These are phyloP conservation scores for Blepharisma undulans DNA, from an alignment of 169 alveolate species.

Conservation along the genomic window DNA sequence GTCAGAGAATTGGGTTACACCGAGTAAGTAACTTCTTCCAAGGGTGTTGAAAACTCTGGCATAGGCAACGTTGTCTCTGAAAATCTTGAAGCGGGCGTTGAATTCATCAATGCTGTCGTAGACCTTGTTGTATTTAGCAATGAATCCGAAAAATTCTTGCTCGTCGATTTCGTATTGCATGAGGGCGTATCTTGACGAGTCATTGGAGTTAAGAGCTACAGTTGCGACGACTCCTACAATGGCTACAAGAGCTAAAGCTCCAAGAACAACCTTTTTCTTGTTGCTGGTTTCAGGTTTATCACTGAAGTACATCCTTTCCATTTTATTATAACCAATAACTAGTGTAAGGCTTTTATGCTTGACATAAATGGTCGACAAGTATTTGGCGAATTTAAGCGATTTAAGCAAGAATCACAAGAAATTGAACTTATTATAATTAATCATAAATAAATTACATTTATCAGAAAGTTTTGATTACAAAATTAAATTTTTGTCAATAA, in stretches of 20 bases:
- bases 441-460: too few relatives aligned
- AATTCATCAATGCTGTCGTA: slow-evolving; percentile 23
- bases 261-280: neutral
- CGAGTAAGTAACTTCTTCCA: neutral
- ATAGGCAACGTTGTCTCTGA: neutral
- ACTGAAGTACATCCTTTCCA: neutral
- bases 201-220: neutral
- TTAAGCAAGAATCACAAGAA: neutral
- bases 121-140: slow-evolving; percentile 1
- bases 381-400: neutral
- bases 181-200: neutral
- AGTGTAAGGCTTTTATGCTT: neutral
- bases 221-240: slow-evolving; percentile 27
- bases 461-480: too few relatives aligned
- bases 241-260: slow-evolving; percentile 18
- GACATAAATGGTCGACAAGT: neutral
- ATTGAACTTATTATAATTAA: too few relatives aligned
- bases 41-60: neutral
- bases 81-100: neutral
- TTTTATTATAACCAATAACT: slow-evolving; percentile 7
- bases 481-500: too few relatives aligned
- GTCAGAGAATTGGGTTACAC: slow-evolving; percentile 19
- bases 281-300: neutral
- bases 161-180: neutral
- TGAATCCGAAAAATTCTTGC: slow-evolving; percentile 1